phyloP scores from a whole-genome alignment of 345 rosid species.

The Salix viminalis region DNA sequence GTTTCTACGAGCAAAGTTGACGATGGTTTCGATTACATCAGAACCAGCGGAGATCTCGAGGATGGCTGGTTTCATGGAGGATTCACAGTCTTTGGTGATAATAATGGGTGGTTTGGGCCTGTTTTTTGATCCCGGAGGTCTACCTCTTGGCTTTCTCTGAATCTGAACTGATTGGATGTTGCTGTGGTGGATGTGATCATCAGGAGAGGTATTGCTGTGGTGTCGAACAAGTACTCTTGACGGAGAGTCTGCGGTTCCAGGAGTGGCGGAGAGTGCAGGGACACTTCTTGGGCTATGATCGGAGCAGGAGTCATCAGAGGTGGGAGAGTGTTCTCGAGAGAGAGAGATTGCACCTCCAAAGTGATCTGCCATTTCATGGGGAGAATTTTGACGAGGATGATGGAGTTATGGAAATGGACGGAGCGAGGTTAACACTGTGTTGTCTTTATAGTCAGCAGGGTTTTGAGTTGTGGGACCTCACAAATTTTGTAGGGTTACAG shows the following conservation, averaged over 20 bases:
- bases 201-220: conserved; percentile 6
- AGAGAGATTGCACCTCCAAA: conserved; percentile 30
- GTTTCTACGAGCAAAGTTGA: conserved; percentile 31
- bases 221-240: not conserved
- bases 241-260: not conserved
- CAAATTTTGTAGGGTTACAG: not conserved
- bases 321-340: conserved; percentile 25
- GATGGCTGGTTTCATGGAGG: conserved; percentile 39
- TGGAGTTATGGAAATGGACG: not conserved
- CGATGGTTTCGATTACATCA: conserved; percentile 37
- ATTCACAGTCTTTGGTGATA: conserved; percentile 26
- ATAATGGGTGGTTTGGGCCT: conserved; percentile 50
- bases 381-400: not conserved
- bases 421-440: not conserved
- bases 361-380: conserved; percentile 29
- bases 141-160: conserved; percentile 39
- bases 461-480: not conserved
- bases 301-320: conserved; percentile 31
- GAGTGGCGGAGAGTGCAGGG: conserved; percentile 12
- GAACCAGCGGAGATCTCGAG: conserved; percentile 52
- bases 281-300: conserved; percentile 25
- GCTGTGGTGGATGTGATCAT: not conserved
- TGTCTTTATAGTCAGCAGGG: not conserved
- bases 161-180: not conserved
- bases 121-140: conserved; percentile 61